These are phyloP conservation scores for Pyrenophora tritici-repentis DNA, from an alignment of 2,329 filamentous ascomycete species.

Conservation along the genomic window DNA sequence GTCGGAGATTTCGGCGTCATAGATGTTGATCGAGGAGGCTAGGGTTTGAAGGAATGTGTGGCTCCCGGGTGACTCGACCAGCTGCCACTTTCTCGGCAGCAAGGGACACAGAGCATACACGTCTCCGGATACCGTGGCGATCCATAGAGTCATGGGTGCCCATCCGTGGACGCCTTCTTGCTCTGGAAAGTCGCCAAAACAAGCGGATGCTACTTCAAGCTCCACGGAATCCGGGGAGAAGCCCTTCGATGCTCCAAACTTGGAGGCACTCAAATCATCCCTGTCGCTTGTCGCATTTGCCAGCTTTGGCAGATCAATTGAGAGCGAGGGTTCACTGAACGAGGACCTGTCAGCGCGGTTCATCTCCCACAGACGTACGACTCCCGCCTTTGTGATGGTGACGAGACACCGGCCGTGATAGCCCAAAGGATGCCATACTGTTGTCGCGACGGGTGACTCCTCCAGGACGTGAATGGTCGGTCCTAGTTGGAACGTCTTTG, in stretches of 20 bases:
- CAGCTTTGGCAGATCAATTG: slow-evolving; percentile 86
- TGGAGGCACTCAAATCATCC: slow-evolving; percentile 80
- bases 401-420: slow-evolving; percentile 81
- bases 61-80: slow-evolving; percentile 40
- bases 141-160: slow-evolving; percentile 95
- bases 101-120: slow-evolving; percentile 92
- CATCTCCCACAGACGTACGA: slow-evolving; percentile 89
- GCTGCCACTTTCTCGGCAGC: slow-evolving; percentile 83
- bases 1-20: slow-evolving; percentile 48
- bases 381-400: slow-evolving; percentile 85
- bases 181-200: slow-evolving; percentile 74
- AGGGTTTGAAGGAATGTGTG: slow-evolving; percentile 79
- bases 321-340: slow-evolving; percentile 80
- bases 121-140: slow-evolving; percentile 93
- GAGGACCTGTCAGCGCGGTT: slow-evolving; percentile 83
- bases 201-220: slow-evolving; percentile 90
- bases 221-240: slow-evolving; percentile 90
- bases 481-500: slow-evolving; percentile 89
- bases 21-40: slow-evolving; percentile 80
- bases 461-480: slow-evolving; percentile 90
- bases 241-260: slow-evolving; percentile 72
- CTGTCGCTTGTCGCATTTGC: slow-evolving; percentile 81
- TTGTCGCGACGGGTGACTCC: slow-evolving; percentile 77
- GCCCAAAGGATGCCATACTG: slow-evolving; percentile 90
- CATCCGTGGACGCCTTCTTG: slow-evolving; percentile 68